Evolutionary conservation across 371 early-diverging fungal species (phyloP).

Genomic region (Mucor lusitanicus): DNA sequence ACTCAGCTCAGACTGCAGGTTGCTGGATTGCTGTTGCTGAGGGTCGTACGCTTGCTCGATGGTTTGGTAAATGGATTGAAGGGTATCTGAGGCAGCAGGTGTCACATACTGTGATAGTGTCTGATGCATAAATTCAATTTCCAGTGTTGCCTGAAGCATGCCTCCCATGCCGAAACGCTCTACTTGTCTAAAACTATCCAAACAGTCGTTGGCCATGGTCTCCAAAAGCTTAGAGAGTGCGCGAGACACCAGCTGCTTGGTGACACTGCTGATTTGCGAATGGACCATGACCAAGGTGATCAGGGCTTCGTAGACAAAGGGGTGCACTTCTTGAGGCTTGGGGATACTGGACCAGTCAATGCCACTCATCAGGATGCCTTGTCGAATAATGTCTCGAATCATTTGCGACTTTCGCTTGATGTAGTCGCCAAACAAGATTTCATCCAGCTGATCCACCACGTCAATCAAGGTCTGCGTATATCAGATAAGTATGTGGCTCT

Average conservation of each 20-base stretch:
- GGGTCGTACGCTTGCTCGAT: slow-evolving; percentile 69
- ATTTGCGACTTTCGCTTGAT: slow-evolving; percentile 72
- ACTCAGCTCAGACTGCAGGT: slow-evolving; percentile 60
- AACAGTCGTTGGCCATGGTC: slow-evolving; percentile 74
- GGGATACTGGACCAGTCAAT: slow-evolving; percentile 83
- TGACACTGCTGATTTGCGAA: slow-evolving; percentile 81
- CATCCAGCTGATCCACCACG: slow-evolving; percentile 72
- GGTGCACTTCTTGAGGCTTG: slow-evolving; percentile 80
- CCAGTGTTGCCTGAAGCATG: slow-evolving; percentile 88
- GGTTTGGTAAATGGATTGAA: slow-evolving; percentile 69
- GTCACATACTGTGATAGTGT: slow-evolving; percentile 74
- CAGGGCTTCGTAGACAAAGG: slow-evolving; percentile 87
- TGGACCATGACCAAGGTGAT: slow-evolving; percentile 90
- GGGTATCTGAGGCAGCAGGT: slow-evolving; percentile 57
- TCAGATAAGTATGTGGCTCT: neutral
- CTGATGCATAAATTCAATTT: slow-evolving; percentile 85
- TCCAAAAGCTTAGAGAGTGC: slow-evolving; percentile 74
- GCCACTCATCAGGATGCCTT: slow-evolving; percentile 83
- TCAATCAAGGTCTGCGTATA: slow-evolving; percentile 55
- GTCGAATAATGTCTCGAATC: slow-evolving; percentile 70
- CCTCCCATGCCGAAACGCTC: slow-evolving; percentile 89
- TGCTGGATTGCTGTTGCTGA: slow-evolving; percentile 52
- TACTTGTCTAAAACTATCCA: slow-evolving; percentile 75
- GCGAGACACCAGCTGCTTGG: slow-evolving; percentile 73
- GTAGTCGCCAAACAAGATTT: slow-evolving; percentile 81